These are phyloP conservation scores for Spizellomyces punctatus DNA, from an alignment of 192 early-diverging fungal species.

Conservation along the genomic window DNA sequence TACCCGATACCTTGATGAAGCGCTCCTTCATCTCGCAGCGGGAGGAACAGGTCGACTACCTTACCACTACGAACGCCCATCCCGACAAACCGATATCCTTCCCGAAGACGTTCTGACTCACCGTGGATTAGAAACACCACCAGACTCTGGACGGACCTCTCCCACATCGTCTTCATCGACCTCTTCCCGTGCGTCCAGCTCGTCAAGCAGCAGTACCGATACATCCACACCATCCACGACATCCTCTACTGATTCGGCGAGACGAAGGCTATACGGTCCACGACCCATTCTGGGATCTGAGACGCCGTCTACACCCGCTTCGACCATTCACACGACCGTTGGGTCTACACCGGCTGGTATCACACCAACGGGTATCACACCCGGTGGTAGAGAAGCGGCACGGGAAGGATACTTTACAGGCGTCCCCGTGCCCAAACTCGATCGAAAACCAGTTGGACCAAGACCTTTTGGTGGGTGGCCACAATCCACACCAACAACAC, in stretches of 20 bases:
- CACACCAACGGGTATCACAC: no score
- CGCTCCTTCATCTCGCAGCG: slow-evolving; percentile 9
- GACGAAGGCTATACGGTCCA: no score
- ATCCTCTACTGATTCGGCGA: no score
- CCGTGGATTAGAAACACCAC: not conserved
- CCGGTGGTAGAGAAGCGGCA: not conserved
- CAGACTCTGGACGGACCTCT: not conserved
- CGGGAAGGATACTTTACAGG: not conserved
- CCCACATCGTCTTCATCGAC: no score
- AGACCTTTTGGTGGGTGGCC: slow-evolving; percentile 23
- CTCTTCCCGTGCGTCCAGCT: no score
- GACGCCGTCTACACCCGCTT: no score
- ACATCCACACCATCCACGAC: no score
- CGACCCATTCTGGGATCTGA: no score
- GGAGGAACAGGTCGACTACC: not conserved
- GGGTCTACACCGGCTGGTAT: no score
- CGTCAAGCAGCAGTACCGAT: no score
- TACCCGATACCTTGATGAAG: slow-evolving; percentile 20
- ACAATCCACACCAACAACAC: not conserved
- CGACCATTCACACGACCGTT: no score
- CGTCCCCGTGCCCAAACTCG: not conserved
- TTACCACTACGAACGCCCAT: not conserved
- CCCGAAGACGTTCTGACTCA: not conserved
- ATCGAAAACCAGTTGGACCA: slow-evolving; percentile 15
- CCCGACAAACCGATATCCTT: not conserved